Percentiles rank a stretch among this genome's conserved stretches.
These are phyloP conservation scores for Lepiota brunneoincarnata DNA, from an alignment of 768 basidiomycete genomes.

Conservation along the genomic window DNA sequence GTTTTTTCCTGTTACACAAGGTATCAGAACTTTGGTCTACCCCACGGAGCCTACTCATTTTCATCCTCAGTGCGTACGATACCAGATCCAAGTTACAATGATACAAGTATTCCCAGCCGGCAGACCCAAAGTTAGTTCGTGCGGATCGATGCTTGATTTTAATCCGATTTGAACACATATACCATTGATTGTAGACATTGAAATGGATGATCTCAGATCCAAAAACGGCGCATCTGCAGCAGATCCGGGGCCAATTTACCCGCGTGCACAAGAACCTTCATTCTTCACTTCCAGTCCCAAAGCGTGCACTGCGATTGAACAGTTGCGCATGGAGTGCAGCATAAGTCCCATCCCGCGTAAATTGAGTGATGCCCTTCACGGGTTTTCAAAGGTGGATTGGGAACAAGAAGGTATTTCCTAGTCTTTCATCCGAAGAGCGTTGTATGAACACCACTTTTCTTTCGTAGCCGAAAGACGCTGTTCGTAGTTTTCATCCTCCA, in stretches of 20 bases:
- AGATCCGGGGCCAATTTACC: not conserved
- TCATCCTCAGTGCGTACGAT: not conserved
- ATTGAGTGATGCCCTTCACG: not conserved
- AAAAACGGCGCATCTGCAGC: not conserved
- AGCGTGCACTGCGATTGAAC: not conserved
- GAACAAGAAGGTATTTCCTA: not conserved
- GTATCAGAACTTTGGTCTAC: not conserved
- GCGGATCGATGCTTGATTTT: not conserved
- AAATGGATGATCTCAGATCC: not conserved
- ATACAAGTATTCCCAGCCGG: not conserved
- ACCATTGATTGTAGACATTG: not conserved
- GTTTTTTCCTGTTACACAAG: not conserved
- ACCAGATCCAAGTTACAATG: not conserved
- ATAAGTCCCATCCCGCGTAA: not conserved
- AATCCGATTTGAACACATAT: too few relatives aligned
- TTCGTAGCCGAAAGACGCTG: not conserved
- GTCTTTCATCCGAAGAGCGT: too few relatives aligned
- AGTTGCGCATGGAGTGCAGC: not conserved
- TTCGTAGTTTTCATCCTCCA: not conserved
- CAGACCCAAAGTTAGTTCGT: not conserved
- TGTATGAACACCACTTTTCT: too few relatives aligned
- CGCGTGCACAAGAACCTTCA: not conserved
- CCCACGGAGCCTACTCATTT: not conserved
- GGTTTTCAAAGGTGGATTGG: conserved; percentile 1
- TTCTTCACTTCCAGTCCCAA: not conserved